These are phyloP conservation scores for Glycyrrhiza uralensis DNA, from an alignment of 306 rosid genomes.

Conservation along the genomic window DNA sequence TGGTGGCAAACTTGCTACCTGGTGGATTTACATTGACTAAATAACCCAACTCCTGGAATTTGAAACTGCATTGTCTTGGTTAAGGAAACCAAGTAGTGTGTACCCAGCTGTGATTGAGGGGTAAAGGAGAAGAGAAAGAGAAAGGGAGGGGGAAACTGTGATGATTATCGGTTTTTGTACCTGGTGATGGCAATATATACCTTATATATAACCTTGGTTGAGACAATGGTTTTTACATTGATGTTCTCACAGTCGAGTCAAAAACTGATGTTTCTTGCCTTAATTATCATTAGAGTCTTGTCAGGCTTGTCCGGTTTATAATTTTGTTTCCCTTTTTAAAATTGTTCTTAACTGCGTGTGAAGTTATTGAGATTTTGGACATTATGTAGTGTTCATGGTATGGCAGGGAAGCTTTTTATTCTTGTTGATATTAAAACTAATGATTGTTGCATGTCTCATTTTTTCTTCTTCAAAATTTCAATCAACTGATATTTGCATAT, in stretches of 20 bases:
- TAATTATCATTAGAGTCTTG: background rate
- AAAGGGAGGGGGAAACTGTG: background rate
- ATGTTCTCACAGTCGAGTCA: conserved; percentile 26
- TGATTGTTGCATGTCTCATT: no score
- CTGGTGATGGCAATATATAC: conserved; percentile 25
- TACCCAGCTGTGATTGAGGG: conserved; percentile 23
- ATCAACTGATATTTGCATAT: background rate
- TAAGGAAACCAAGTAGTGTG: conserved; percentile 25
- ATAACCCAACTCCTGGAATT: conserved; percentile 26
- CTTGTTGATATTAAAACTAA: background rate
- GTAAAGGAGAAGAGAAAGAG: background rate
- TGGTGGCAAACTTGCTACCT: conserved; percentile 28
- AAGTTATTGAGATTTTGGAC: background rate
- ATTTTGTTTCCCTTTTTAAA: background rate
- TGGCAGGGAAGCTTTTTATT: background rate
- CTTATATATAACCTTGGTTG: conserved; percentile 19
- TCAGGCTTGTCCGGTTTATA: background rate
- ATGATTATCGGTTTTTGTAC: conserved; percentile 21
- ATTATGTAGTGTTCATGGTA: background rate
- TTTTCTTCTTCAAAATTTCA: no score
- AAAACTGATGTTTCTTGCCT: conserved; percentile 17
- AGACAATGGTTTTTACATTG: conserved; percentile 21
- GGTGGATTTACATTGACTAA: conserved; percentile 19
- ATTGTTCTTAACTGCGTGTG: background rate
- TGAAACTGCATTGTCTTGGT: conserved; percentile 25